phyloP scores from a whole-genome alignment of 2,329 filamentous ascomycete genomes.

The Chrysosphaeria jannelii region DNA sequence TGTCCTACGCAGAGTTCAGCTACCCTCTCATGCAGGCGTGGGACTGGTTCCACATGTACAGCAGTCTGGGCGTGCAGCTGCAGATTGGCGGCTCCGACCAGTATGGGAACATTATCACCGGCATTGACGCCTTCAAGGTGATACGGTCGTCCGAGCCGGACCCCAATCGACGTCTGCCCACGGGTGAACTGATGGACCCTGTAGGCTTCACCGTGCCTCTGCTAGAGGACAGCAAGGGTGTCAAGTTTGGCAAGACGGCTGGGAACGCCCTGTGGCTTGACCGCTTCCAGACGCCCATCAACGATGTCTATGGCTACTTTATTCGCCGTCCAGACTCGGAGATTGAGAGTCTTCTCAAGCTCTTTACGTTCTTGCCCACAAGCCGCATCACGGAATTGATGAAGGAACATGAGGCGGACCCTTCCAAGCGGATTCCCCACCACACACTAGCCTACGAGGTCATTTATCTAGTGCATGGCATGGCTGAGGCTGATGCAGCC shows the following conservation, averaged over 20 bases:
- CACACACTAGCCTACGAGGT: conserved; percentile 63
- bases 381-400: conserved; percentile 36
- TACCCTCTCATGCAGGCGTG: conserved; percentile 87
- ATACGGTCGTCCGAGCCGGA: conserved; percentile 27
- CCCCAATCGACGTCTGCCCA: conserved; percentile 11
- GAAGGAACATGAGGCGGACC: conserved; percentile 32
- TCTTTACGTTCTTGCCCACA: conserved; percentile 69
- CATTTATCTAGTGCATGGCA: conserved; percentile 48
- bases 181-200: conserved; percentile 20
- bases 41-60: conserved; percentile 83
- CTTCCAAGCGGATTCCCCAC: conserved; percentile 47
- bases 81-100: conserved; percentile 92
- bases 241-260: conserved; percentile 83
- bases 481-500: conserved; percentile 28
- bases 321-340: conserved; percentile 55
- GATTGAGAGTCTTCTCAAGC: conserved; percentile 52
- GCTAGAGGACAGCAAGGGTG: conserved; percentile 55
- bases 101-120: conserved; percentile 82
- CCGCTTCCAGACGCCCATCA: conserved; percentile 44
- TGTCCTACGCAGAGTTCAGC: conserved; percentile 79
- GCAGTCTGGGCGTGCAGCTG: conserved; percentile 34
- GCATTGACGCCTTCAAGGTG: conserved; percentile 57
- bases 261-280: conserved; percentile 91
- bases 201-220: conserved; percentile 78
- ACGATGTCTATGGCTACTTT: conserved; percentile 80